Evolutionary conservation across 306 rosid genomes (phyloP).

Genomic region (Trichosanthes truncata): DNA sequence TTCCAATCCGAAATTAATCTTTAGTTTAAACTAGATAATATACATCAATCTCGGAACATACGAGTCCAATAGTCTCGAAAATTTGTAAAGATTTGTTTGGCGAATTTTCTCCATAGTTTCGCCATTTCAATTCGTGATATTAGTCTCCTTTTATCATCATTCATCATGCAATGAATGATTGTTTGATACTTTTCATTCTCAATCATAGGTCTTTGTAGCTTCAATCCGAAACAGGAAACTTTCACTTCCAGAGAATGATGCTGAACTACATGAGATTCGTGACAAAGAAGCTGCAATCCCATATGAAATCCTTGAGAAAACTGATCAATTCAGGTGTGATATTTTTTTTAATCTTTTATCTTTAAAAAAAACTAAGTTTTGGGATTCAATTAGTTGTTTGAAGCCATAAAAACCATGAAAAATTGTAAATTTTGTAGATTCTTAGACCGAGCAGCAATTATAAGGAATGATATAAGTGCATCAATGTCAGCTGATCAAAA

Average conservation of each 20-base stretch:
- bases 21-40: too few relatives aligned
- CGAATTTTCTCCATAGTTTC: too few relatives aligned
- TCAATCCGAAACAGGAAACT: slow-evolving; percentile 48
- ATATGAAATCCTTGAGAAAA: slow-evolving; percentile 47
- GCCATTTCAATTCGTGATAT: too few relatives aligned
- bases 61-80: too few relatives aligned
- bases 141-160: not conserved
- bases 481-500: not conserved
- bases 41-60: too few relatives aligned
- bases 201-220: slow-evolving; percentile 43
- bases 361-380: too few relatives aligned
- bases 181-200: not conserved
- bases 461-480: slow-evolving; percentile 8
- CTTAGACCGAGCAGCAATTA: slow-evolving; percentile 62
- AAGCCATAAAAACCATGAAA: not conserved
- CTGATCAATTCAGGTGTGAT: slow-evolving; percentile 64
- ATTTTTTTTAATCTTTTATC: too few relatives aligned
- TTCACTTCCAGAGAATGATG: slow-evolving; percentile 36
- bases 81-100: too few relatives aligned
- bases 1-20: too few relatives aligned
- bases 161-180: not conserved
- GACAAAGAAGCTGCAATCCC: slow-evolving; percentile 23
- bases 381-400: not conserved
- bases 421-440: slow-evolving; percentile 27
- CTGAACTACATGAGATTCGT: slow-evolving; percentile 44